Conservation (phyloP, 768 basidiomycete species). For the Butyriboletus loyo region DNA sequence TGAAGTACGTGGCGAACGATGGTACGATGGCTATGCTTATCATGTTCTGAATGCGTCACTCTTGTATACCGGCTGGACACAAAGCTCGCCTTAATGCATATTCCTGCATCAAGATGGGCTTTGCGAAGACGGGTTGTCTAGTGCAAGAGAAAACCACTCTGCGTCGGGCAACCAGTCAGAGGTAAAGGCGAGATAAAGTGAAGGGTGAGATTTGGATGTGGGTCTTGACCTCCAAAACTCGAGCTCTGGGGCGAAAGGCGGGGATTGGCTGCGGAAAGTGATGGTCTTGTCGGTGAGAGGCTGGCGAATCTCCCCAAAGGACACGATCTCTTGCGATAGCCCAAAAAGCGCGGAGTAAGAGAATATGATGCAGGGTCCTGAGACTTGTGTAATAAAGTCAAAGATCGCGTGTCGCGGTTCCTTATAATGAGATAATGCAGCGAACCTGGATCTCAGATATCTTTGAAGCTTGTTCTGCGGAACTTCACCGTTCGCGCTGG, state of each 20-base stretch:
- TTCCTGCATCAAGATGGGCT: slow-evolving; percentile 18
- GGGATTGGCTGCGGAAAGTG: not conserved
- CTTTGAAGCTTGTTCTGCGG: not conserved
- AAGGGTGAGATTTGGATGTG: not conserved
- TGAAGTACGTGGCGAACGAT: not conserved
- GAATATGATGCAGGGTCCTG: slow-evolving; percentile 1
- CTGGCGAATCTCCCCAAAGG: not conserved
- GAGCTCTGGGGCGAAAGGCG: too few relatives aligned
- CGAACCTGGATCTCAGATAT: slow-evolving; percentile 14
- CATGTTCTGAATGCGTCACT: not conserved
- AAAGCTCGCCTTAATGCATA: slow-evolving; percentile 4
- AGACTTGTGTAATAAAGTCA: slow-evolving; percentile 8
- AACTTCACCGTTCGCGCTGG: not conserved
- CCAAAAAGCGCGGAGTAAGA: not conserved
- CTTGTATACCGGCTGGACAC: slow-evolving; percentile 2
- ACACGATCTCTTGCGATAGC: not conserved
- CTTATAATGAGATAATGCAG: slow-evolving; percentile 8
- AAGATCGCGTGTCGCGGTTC: slow-evolving; percentile 6
- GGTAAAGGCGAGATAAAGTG: not conserved
- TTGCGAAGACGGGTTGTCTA: slow-evolving; percentile 6
- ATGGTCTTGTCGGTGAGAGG: not conserved
- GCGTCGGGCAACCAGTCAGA: not conserved
- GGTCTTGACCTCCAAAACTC: not conserved
- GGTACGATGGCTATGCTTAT: not conserved
- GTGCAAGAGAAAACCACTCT: not conserved